Evolutionary conservation across 345 rosid species (phyloP).

Genomic region (Corchorus capsularis): DNA sequence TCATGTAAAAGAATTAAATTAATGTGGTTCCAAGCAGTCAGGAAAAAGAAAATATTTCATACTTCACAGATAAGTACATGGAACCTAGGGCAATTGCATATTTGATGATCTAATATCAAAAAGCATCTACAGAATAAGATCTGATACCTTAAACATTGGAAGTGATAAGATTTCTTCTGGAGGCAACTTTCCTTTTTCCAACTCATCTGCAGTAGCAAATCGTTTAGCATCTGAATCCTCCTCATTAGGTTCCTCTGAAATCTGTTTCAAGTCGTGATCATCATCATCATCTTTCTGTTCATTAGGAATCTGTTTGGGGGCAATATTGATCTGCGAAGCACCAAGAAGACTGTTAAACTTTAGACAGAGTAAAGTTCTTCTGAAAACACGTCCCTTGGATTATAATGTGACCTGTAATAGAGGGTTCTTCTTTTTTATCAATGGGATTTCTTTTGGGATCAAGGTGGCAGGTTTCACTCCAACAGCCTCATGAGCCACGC

Average conservation of each 20-base stretch:
- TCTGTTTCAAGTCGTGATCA: conserved; percentile 36
- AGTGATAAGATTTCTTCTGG: conserved; percentile 88
- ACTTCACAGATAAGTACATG: not conserved
- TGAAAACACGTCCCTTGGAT: conserved; percentile 9
- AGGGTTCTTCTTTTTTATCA: conserved; percentile 78
- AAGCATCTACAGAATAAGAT: not conserved
- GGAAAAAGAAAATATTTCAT: conserved; percentile 2
- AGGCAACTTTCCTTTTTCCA: conserved; percentile 76
- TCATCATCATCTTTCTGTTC: conserved; percentile 50
- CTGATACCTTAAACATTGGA: conserved; percentile 50
- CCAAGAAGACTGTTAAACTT: not conserved
- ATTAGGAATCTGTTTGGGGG: conserved; percentile 53
- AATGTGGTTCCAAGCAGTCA: not conserved
- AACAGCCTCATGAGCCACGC: conserved; percentile 73
- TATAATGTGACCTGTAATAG: conserved; percentile 64
- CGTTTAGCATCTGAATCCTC: conserved; percentile 9
- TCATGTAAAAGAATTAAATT: not conserved
- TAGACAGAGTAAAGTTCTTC: conserved; percentile 1
- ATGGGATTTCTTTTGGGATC: conserved; percentile 84
- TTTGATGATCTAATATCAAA: not conserved
- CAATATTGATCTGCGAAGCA: conserved; percentile 69
- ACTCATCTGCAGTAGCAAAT: conserved; percentile 15
- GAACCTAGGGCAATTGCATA: too few species aligned
- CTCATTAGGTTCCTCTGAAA: conserved; percentile 39
- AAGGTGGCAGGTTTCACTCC: conserved; percentile 82